Evolutionary conservation across 257 asterid species (phyloP).

Genomic region (Nicotiana benthamiana): DNA sequence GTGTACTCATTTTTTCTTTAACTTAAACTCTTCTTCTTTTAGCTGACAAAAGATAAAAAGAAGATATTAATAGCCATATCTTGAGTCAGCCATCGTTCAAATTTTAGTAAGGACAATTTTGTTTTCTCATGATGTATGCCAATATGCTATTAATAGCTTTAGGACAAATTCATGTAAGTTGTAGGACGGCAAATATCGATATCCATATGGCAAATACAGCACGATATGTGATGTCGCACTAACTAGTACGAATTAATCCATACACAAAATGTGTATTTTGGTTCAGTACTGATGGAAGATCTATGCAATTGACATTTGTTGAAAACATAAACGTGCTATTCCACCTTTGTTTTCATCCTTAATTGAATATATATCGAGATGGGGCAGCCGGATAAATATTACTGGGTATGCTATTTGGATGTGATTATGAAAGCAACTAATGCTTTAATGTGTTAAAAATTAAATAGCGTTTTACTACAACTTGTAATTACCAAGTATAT

Average conservation of each 20-base stretch:
- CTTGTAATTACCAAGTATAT: not conserved
- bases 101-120: not conserved
- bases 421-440: not conserved
- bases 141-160: not conserved
- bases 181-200: not conserved
- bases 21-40: too few species aligned
- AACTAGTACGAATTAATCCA: not conserved
- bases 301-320: not conserved
- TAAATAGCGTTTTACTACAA: not conserved
- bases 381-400: not conserved
- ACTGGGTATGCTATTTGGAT: not conserved
- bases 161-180: not conserved
- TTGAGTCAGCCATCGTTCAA: not conserved
- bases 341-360: not conserved
- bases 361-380: not conserved
- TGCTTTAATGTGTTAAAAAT: not conserved
- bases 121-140: not conserved
- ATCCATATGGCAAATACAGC: not conserved
- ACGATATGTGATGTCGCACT: not conserved
- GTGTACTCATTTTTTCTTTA: not conserved
- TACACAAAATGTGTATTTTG: not conserved
- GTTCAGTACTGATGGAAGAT: not conserved
- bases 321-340: not conserved
- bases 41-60: not conserved
- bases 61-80: not conserved